Conservation (phyloP, 2,329 filamentous ascomycete species). For the Trichoderma afroharzianum region DNA sequence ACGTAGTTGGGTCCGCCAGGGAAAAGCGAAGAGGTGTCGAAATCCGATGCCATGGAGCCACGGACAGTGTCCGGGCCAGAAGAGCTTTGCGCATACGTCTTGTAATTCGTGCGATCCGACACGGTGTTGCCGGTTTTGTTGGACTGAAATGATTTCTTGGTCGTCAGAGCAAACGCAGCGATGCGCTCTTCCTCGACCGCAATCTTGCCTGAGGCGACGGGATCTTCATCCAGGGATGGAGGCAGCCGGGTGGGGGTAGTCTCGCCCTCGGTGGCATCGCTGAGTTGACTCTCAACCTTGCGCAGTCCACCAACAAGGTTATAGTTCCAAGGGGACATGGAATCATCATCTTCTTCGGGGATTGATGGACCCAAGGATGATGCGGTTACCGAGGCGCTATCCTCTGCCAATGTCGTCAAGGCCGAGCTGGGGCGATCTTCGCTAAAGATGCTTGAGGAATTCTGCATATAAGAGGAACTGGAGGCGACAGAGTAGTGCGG, state of each 20-base stretch:
- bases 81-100: conserved; percentile 49
- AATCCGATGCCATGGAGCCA: conserved; percentile 26
- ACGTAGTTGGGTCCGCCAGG: conserved; percentile 50
- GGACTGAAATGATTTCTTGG: conserved; percentile 28
- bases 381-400: conserved; percentile 21
- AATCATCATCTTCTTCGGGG: conserved; percentile 18
- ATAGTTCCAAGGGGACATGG: conserved; percentile 49
- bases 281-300: conserved; percentile 38
- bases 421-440: conserved; percentile 48
- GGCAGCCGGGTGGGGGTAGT: neutral
- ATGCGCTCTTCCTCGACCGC: neutral
- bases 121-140: conserved; percentile 40
- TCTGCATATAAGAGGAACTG: conserved; percentile 46
- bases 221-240: conserved; percentile 1
- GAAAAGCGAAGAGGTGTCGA: conserved; percentile 40
- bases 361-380: conserved; percentile 18
- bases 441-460: conserved; percentile 45
- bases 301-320: conserved; percentile 53
- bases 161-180: conserved; percentile 17
- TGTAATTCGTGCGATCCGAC: conserved; percentile 53
- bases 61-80: conserved; percentile 20
- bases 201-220: neutral
- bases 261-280: neutral
- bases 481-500: conserved; percentile 43
- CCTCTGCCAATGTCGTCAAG: conserved; percentile 46